A percentile compares a stretch with the other conserved stretches of the same genome.
Conservation (phyloP, 2,329 filamentous ascomycete species). For the Thelonectria olida region DNA sequence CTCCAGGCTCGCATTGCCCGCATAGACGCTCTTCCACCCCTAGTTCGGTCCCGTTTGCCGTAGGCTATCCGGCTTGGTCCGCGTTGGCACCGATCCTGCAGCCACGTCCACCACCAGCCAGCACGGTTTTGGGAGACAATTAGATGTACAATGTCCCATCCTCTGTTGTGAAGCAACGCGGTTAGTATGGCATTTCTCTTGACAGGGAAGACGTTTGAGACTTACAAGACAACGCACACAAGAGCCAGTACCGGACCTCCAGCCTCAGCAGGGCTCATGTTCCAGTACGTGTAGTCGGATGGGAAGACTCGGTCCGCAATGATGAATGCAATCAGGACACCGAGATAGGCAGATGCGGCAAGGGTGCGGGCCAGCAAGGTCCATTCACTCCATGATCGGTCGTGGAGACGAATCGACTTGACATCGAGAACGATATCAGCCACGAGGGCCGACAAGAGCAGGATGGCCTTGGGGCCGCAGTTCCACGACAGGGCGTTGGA, state of each 20-base stretch:
- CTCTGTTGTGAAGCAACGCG: constrained; percentile 16
- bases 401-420: constrained; percentile 43
- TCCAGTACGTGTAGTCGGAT: constrained; percentile 48
- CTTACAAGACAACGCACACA: constrained; percentile 48
- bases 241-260: constrained; percentile 47
- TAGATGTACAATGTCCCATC: constrained; percentile 36
- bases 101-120: constrained; percentile 32
- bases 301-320: constrained; percentile 49
- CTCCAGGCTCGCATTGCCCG: constrained; percentile 32
- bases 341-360: constrained; percentile 46
- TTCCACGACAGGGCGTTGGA: constrained; percentile 28
- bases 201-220: neutral
- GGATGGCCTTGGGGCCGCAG: constrained; percentile 38
- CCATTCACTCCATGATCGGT: constrained; percentile 44
- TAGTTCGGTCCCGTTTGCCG: constrained; percentile 6
- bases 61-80: constrained; percentile 18
- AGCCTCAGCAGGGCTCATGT: constrained; percentile 39
- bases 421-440: constrained; percentile 49
- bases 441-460: constrained; percentile 43
- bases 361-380: constrained; percentile 43
- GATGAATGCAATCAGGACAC: constrained; percentile 48
- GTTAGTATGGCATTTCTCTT: constrained; percentile 22
- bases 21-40: constrained; percentile 11
- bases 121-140: constrained; percentile 31
- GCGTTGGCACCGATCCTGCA: constrained; percentile 33